These are phyloP conservation scores for Spergularia bocconei DNA, from an alignment of 148 eudicot genomes.

Conservation along the genomic window DNA sequence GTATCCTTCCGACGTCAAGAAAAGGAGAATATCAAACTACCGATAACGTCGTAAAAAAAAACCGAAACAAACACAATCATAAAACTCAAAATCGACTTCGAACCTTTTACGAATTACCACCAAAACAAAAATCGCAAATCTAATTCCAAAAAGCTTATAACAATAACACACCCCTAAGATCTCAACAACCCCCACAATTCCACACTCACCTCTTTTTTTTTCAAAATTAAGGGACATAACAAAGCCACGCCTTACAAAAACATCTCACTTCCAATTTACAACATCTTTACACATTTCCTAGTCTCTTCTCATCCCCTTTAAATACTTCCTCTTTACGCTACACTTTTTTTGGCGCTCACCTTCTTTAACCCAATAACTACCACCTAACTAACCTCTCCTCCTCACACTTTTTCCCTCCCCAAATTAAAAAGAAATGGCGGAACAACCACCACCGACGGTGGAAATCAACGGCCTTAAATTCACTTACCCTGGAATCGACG, in stretches of 20 bases:
- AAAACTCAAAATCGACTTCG: no score
- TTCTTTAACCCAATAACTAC: not conserved
- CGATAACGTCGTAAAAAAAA: no score
- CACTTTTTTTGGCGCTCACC: constrained; percentile 30
- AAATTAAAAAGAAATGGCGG: constrained; percentile 34
- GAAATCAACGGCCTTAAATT: constrained; percentile 69
- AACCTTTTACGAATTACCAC: no score
- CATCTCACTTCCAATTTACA: not conserved
- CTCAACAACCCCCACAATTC: not conserved
- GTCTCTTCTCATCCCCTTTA: not conserved
- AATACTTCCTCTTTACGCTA: not conserved
- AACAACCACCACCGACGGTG: constrained; percentile 30
- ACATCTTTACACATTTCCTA: not conserved
- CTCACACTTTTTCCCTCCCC: not conserved
- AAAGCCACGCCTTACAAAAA: constrained; percentile 24
- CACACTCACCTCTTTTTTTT: not conserved
- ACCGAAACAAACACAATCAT: no score
- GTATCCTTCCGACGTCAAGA: no score
- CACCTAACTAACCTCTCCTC: constrained; percentile 1
- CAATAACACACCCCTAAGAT: no score
- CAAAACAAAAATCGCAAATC: no score
- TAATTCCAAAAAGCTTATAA: no score
- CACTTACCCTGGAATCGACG: constrained; percentile 98
- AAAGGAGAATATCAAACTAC: no score
- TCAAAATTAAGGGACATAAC: constrained; percentile 1